Percentiles rank a stretch among this genome's conserved stretches.
These are phyloP conservation scores for Coemansia reversa DNA, from an alignment of 192 early-diverging fungal genomes.

Conservation along the genomic window DNA sequence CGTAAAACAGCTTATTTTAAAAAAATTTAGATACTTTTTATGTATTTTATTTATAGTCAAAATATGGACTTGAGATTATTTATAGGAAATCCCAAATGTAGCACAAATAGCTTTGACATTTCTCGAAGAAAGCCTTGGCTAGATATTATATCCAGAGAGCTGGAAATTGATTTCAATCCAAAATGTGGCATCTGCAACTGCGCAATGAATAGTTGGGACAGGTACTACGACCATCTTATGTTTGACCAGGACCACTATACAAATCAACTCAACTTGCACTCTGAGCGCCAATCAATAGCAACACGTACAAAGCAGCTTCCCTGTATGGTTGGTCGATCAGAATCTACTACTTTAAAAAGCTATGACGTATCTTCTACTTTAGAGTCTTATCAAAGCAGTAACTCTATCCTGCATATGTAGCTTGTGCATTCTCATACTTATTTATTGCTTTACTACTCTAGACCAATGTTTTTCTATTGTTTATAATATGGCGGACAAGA, in stretches of 20 bases:
- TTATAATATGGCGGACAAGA: neutral
- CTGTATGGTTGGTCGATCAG: slow-evolving; percentile 8
- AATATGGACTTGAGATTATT: neutral
- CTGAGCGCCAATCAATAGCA: slow-evolving; percentile 6
- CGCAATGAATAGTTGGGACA: slow-evolving; percentile 39
- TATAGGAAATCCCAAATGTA: neutral
- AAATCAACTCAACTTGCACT: slow-evolving; percentile 5
- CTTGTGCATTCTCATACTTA: neutral
- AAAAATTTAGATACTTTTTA: neutral
- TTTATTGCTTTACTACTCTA: neutral
- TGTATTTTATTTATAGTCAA: neutral
- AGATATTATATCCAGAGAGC: slow-evolving; percentile 9
- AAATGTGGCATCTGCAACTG: slow-evolving; percentile 31
- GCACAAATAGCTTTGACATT: neutral
- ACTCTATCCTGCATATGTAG: neutral
- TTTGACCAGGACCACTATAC: slow-evolving; percentile 36
- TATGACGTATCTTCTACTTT: slow-evolving; percentile 3
- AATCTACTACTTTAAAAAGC: slow-evolving; percentile 1
- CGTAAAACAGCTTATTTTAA: too few relatives aligned
- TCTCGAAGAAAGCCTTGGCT: slow-evolving; percentile 13
- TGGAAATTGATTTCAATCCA: slow-evolving; percentile 21
- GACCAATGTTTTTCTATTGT: neutral
- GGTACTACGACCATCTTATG: slow-evolving; percentile 42
- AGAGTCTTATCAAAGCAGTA: neutral
- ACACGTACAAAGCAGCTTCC: neutral